Conservation (phyloP, 495 filamentous ascomycete genomes). For the Antarctomyces pellizariae region DNA sequence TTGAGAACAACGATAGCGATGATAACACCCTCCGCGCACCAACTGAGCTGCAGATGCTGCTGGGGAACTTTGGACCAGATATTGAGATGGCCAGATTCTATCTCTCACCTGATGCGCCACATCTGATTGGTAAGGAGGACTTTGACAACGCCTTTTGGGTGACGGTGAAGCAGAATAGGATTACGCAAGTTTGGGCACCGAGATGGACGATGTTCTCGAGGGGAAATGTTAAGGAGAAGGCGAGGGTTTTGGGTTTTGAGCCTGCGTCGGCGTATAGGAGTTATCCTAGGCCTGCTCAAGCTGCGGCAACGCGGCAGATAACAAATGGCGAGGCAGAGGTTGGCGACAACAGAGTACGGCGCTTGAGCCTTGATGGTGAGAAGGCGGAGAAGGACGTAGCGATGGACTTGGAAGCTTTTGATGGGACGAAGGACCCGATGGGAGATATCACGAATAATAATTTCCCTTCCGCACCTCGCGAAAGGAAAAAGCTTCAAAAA, state of each 20-base stretch:
- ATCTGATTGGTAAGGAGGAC: conserved; percentile 21
- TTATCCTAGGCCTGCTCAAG: too few relatives aligned
- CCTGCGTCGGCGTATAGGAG: too few relatives aligned
- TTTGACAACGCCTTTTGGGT: conserved; percentile 51
- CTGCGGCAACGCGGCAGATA: too few relatives aligned
- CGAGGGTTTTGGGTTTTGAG: conserved; percentile 36
- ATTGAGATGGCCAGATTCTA: not conserved
- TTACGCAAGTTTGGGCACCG: conserved; percentile 72
- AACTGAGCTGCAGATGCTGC: conserved; percentile 30
- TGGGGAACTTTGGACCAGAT: conserved; percentile 40
- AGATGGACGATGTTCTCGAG: conserved; percentile 77
- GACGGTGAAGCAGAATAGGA: conserved; percentile 47
- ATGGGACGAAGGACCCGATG: too few relatives aligned
- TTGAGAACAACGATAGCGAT: conserved; percentile 10
- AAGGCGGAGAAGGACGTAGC: too few relatives aligned
- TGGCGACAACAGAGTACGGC: too few relatives aligned
- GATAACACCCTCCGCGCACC: conserved; percentile 51
- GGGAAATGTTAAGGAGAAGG: conserved; percentile 78
- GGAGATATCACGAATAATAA: too few relatives aligned
- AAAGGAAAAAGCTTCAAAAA: too few relatives aligned
- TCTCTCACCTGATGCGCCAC: conserved; percentile 7
- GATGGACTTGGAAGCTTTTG: too few relatives aligned
- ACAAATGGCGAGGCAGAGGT: too few relatives aligned
- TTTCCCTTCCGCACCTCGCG: too few relatives aligned
- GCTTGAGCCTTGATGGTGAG: too few relatives aligned